These are phyloP conservation scores for Penicillium sp. DNA, from an alignment of 2,329 filamentous ascomycete species.

Conservation along the genomic window DNA sequence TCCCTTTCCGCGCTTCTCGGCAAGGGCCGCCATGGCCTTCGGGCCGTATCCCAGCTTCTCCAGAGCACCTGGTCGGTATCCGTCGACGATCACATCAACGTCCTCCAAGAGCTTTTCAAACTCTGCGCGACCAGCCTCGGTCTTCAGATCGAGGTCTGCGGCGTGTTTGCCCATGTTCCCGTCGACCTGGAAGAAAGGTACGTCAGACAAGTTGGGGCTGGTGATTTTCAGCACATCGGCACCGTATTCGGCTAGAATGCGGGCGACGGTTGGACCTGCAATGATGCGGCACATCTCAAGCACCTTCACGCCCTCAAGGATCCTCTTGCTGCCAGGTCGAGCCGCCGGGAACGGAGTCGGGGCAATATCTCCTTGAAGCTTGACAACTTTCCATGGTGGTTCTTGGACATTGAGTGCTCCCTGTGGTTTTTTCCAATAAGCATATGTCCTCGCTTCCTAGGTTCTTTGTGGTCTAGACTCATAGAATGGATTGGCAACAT, in stretches of 20 bases:
- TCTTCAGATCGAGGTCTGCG: constrained; percentile 64
- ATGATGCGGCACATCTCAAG: constrained; percentile 75
- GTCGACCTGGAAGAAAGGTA: constrained; percentile 73
- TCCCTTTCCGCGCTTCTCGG: constrained; percentile 58
- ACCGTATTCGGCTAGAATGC: constrained; percentile 72
- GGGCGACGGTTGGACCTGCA: constrained; percentile 70
- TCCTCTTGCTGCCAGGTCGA: constrained; percentile 32
- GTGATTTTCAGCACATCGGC: constrained; percentile 74
- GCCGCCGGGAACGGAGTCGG: constrained; percentile 30
- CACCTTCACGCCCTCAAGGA: constrained; percentile 65
- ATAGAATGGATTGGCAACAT: constrained; percentile 12
- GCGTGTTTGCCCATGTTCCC: constrained; percentile 72
- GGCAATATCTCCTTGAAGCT: constrained; percentile 27
- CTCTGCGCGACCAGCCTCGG: constrained; percentile 49
- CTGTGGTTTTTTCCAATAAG: constrained; percentile 4
- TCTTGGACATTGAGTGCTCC: constrained; percentile 37
- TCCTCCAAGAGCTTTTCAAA: constrained; percentile 64
- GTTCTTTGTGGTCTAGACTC: neutral
- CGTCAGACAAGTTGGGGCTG: constrained; percentile 64
- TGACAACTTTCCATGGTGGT: constrained; percentile 37
- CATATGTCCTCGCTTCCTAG: neutral
- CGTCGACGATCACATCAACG: constrained; percentile 68
- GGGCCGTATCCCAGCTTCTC: constrained; percentile 65
- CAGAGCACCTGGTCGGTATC: constrained; percentile 67
- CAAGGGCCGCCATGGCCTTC: constrained; percentile 53